These are phyloP conservation scores for Teratosphaeria nubilosa DNA, from an alignment of 2,329 filamentous ascomycete genomes.

Conservation along the genomic window DNA sequence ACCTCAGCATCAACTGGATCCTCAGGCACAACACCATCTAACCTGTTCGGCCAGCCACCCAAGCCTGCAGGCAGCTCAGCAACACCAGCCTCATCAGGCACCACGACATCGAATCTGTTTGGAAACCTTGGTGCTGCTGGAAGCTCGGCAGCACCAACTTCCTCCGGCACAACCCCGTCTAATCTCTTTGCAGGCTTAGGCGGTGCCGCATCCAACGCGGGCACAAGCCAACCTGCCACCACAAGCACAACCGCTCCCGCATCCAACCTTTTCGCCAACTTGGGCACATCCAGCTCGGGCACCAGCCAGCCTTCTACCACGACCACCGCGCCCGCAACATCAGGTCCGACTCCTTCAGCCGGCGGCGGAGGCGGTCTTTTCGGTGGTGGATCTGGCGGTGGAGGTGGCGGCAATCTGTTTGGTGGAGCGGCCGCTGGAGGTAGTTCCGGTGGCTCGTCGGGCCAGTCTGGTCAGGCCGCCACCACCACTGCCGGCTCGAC, in stretches of 20 bases:
- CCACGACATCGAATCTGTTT: not conserved
- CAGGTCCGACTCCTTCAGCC: conserved; percentile 1
- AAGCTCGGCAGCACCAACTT: not conserved
- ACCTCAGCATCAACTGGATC: not conserved
- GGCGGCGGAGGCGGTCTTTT: conserved; percentile 1
- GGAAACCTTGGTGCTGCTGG: not conserved
- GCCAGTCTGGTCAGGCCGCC: not conserved
- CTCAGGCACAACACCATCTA: not conserved
- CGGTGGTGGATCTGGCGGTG: not conserved
- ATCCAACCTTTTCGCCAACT: conserved; percentile 6
- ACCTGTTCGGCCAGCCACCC: not conserved
- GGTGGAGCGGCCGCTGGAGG: not conserved
- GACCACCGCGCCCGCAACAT: conserved; percentile 3
- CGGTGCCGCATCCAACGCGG: not conserved
- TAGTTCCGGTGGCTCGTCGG: not conserved
- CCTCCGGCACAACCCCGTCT: not conserved
- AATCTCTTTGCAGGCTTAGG: not conserved
- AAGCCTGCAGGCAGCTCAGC: not conserved
- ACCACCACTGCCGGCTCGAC: conserved; percentile 1
- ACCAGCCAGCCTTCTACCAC: conserved; percentile 6
- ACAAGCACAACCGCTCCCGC: conserved; percentile 3
- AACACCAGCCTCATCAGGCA: not conserved
- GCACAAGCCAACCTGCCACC: conserved; percentile 2
- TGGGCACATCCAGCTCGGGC: conserved; percentile 2
- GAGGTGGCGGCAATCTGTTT: not conserved